phyloP scores from a whole-genome alignment of 2,329 filamentous ascomycete genomes.

The Sclerotinia nivalis region DNA sequence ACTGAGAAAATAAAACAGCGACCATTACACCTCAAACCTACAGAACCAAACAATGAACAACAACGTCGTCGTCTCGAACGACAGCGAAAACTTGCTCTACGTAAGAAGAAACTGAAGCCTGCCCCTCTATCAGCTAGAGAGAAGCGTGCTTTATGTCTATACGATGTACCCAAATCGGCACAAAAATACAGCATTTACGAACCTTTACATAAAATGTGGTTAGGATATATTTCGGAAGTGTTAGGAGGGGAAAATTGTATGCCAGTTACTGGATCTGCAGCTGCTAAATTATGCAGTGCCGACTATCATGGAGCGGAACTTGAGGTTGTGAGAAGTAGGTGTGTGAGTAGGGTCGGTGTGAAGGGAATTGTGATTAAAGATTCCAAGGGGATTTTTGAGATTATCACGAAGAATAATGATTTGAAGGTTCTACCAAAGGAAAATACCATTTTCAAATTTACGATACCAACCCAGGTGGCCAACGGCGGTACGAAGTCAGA shows the following conservation, averaged over 20 bases:
- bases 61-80: slow-evolving; percentile 46
- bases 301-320: slow-evolving; percentile 88
- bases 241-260: slow-evolving; percentile 45
- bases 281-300: slow-evolving; percentile 76
- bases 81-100: slow-evolving; percentile 43
- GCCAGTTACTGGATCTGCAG: slow-evolving; percentile 46
- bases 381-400: slow-evolving; percentile 80
- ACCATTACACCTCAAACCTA: slow-evolving; percentile 75
- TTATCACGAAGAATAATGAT: slow-evolving; percentile 68
- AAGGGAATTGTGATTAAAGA: slow-evolving; percentile 88
- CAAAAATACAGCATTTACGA: slow-evolving; percentile 75
- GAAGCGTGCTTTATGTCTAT: slow-evolving; percentile 70
- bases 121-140: slow-evolving; percentile 77
- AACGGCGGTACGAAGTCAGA: slow-evolving; percentile 29
- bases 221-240: slow-evolving; percentile 80
- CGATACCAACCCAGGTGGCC: slow-evolving; percentile 53
- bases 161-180: slow-evolving; percentile 69
- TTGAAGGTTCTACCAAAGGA: slow-evolving; percentile 87
- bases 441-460: slow-evolving; percentile 79
- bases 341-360: slow-evolving; percentile 78
- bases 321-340: slow-evolving; percentile 79
- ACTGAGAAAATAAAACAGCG: slow-evolving; percentile 81
- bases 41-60: slow-evolving; percentile 53
- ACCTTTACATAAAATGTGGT: slow-evolving; percentile 77
- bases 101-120: slow-evolving; percentile 51